These are phyloP conservation scores for Beauveria bassiana DNA, from an alignment of 2,329 filamentous ascomycete genomes.

Conservation along the genomic window DNA sequence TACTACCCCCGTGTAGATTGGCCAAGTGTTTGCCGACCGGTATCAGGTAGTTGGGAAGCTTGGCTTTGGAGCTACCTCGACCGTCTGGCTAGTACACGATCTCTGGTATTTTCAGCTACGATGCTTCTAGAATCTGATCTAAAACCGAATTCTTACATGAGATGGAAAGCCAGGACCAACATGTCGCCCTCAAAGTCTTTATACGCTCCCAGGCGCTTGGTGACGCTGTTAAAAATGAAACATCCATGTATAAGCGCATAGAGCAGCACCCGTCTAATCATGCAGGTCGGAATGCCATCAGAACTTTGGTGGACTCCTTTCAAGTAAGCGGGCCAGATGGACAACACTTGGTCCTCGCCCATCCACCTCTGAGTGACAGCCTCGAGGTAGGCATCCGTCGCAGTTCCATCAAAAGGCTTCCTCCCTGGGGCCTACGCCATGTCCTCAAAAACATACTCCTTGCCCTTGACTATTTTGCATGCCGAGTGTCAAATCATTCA, in stretches of 20 bases:
- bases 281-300: background rate
- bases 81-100: conserved; percentile 7
- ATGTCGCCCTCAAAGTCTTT: background rate
- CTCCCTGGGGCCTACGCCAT: background rate
- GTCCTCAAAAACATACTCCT: conserved; percentile 25
- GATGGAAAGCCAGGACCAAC: background rate
- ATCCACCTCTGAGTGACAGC: background rate
- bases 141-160: background rate
- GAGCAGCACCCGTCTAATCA: background rate
- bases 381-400: background rate
- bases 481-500: conserved; percentile 34
- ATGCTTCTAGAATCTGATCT: background rate
- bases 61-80: conserved; percentile 17
- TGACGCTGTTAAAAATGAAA: background rate
- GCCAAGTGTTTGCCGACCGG: conserved; percentile 14
- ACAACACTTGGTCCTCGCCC: background rate
- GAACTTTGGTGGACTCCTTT: background rate
- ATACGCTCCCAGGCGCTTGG: background rate
- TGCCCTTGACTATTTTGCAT: conserved; percentile 32
- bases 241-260: background rate
- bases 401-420: background rate
- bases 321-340: background rate
- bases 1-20: conserved; percentile 19
- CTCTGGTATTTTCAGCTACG: background rate
- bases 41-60: conserved; percentile 20